Evolutionary conservation across 306 rosid species (phyloP).

Genomic region (Citrullus colocynthis): DNA sequence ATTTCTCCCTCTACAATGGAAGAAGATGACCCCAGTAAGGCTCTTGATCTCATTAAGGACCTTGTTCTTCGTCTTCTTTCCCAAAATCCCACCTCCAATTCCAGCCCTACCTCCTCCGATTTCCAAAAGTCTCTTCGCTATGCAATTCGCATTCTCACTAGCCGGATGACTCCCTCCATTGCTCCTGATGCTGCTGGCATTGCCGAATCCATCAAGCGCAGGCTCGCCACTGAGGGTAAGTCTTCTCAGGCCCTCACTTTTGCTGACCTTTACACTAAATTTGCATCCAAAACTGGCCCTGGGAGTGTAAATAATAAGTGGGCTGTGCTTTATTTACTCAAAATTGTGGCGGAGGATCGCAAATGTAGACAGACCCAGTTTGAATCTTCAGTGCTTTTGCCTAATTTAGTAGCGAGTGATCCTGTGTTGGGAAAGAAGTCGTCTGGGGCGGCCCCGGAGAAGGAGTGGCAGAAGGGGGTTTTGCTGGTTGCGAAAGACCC

Average conservation of each 20-base stretch:
- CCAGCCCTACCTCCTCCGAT: constrained; percentile 34
- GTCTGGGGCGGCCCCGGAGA: constrained; percentile 22
- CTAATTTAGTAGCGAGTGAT: constrained; percentile 34
- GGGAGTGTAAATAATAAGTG: constrained; percentile 79
- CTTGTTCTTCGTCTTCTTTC: constrained; percentile 59
- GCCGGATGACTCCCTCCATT: constrained; percentile 62
- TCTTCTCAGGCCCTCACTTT: constrained; percentile 89
- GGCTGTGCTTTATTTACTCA: constrained; percentile 74
- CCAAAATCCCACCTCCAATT: constrained; percentile 27
- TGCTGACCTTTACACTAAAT: constrained; percentile 71
- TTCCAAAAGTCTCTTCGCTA: constrained; percentile 62
- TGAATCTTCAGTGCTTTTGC: constrained; percentile 42
- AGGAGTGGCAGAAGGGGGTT: constrained; percentile 59
- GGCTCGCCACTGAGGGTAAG: constrained; percentile 73
- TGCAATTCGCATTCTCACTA: constrained; percentile 73
- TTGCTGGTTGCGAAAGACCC: constrained; percentile 58
- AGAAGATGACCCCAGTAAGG: constrained; percentile 75
- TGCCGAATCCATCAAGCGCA: constrained; percentile 81
- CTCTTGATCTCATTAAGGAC: constrained; percentile 72
- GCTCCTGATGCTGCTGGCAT: constrained; percentile 82
- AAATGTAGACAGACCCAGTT: constrained; percentile 21
- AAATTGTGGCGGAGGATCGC: constrained; percentile 60
- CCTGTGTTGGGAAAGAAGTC: constrained; percentile 22
- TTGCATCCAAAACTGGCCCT: constrained; percentile 50
- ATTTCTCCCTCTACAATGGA: constrained; percentile 31